Base-by-base conservation (phyloP, 805 yeast species). In the Candida railenensis region DNA sequence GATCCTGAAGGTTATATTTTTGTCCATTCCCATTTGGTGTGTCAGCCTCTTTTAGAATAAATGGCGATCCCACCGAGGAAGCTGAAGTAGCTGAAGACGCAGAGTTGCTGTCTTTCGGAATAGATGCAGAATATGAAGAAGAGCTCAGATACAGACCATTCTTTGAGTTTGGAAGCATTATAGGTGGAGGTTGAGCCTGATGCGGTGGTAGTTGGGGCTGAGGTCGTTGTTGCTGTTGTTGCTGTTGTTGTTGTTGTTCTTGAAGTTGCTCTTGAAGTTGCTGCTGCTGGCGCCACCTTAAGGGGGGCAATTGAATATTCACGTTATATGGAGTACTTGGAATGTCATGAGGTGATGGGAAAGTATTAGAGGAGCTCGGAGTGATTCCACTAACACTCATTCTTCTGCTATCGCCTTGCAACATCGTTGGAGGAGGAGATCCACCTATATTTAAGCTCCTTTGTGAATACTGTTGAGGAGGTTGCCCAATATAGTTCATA, bases 221-320 rank as follows among this genome's bases (percentile, higher is more conserved):
- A 34, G 14, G 37, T 8, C 5, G 19, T 16, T 7, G 14, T 16
- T 36, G 22, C 37, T 15, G 18, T 15, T 5, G 39, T 19, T 36
- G 20, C 3, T 4, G 39, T 16, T 16, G 39, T 12, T 18, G 19
- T 16, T 36, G 39, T 12, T 28, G 32, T 28, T 8, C 32, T 28
- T 28, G 39, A 16, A 16, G 22, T 36, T 36, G 39, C 21, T 20
- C 39, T 12, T 20, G 39, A 11, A 36, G 22, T 36, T 36, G 39
- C 28, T 37, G 15, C 11, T 37, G 32, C 18, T 37, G 28, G 11
- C 30, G 5, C 40, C 40, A 37, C 32, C 40, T 37, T n/a, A 37
- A 20, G 9, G 40, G 40, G 4, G 40, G 40, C 3, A 37, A n/a
- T 21, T 37, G 40, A 15, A 37, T 37, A 16, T 20, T 20, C 7